phyloP scores from a whole-genome alignment of 202 grass and related monocot genomes.

The Cymbopogon flexuosus region DNA sequence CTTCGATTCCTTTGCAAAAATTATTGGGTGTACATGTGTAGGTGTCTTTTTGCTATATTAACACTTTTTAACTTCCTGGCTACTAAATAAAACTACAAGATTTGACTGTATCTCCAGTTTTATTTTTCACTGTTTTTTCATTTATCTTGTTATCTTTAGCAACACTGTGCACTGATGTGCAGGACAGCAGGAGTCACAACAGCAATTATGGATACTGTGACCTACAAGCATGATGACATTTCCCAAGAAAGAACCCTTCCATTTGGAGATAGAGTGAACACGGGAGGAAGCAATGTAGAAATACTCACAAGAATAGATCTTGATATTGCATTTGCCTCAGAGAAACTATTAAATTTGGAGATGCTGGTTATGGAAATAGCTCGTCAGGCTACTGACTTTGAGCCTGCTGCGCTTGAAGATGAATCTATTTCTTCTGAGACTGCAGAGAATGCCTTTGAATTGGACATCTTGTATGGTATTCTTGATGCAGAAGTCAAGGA shows the following conservation, averaged over 20 bases:
- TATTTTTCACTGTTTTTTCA: background rate
- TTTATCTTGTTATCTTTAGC: background rate
- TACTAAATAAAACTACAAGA: background rate
- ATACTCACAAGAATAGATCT: slow-evolving; percentile 57
- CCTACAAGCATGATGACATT: slow-evolving; percentile 8
- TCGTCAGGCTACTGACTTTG: slow-evolving; percentile 47
- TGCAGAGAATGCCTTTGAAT: slow-evolving; percentile 55
- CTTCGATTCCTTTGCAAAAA: no score
- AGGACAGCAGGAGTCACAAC: slow-evolving; percentile 13
- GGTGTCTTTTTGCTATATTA: background rate
- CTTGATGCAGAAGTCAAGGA: slow-evolving; percentile 63
- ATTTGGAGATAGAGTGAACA: slow-evolving; percentile 11
- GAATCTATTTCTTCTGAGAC: slow-evolving; percentile 44
- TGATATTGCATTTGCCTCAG: slow-evolving; percentile 65
- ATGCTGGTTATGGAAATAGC: slow-evolving; percentile 80
- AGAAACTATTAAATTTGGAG: slow-evolving; percentile 80
- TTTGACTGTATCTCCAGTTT: background rate
- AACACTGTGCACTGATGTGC: background rate
- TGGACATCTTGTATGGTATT: slow-evolving; percentile 56
- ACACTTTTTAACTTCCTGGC: background rate
- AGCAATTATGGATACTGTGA: slow-evolving; percentile 35
- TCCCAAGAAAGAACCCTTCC: slow-evolving; percentile 13
- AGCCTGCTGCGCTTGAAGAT: slow-evolving; percentile 38
- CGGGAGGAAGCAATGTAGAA: slow-evolving; percentile 39
- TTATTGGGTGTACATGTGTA: background rate